Evolutionary conservation across 225 moss, liverwort and hornwort species (phyloP).

Genomic region (Asterella californica): DNA sequence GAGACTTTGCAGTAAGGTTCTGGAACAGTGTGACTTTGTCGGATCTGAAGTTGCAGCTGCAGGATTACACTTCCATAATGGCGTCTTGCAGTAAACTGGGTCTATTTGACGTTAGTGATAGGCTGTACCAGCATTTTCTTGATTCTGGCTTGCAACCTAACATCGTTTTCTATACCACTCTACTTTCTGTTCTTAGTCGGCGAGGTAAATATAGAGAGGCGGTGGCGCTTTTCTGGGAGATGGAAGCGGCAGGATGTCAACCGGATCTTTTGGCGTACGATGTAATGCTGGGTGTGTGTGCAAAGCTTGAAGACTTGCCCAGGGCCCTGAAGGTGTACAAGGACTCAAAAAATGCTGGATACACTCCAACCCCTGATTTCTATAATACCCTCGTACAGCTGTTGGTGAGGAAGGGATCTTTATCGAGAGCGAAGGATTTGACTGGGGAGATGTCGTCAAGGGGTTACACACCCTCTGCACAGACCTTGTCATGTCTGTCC

Average conservation of each 20-base stretch:
- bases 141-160: conserved; percentile 46
- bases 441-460: conserved; percentile 62
- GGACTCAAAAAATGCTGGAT: conserved; percentile 53
- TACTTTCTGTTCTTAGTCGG: conserved; percentile 56
- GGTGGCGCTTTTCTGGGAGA: conserved; percentile 49
- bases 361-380: conserved; percentile 58
- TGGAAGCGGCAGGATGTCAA: conserved; percentile 56
- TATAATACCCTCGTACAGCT: conserved; percentile 62
- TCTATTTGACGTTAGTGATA: conserved; percentile 45
- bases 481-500: conserved; percentile 42
- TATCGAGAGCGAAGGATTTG: conserved; percentile 49
- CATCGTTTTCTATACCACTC: conserved; percentile 56
- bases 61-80: conserved; percentile 59
- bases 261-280: conserved; percentile 61
- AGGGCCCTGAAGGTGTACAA: conserved; percentile 54
- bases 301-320: conserved; percentile 54
- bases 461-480: conserved; percentile 47
- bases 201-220: conserved; percentile 59
- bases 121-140: conserved; percentile 39
- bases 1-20: conserved; percentile 34
- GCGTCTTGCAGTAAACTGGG: conserved; percentile 63
- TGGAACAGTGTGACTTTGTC: conserved; percentile 21
- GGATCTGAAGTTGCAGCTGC: conserved; percentile 34
- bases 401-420: conserved; percentile 49
- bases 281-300: conserved; percentile 59